Evolutionary conservation across 768 basidiomycete genomes (phyloP).

Genomic region (Cantharellus anzutake): DNA sequence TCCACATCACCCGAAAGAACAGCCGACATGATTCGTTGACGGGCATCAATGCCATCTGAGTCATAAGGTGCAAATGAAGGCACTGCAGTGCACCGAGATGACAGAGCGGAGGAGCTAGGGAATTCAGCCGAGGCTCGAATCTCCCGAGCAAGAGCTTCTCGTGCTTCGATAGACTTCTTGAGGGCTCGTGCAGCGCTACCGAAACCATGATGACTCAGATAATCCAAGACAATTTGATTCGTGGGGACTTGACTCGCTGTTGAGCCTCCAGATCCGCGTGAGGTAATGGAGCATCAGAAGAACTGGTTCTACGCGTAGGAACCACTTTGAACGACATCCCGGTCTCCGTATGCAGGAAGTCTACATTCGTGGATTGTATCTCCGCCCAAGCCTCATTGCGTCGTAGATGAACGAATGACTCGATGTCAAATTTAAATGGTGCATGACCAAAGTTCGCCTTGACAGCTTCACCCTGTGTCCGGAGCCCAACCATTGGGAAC

Average conservation of each 20-base stretch:
- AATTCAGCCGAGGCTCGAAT: not conserved
- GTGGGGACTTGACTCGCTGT: slow-evolving; percentile 31
- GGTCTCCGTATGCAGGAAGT: not conserved
- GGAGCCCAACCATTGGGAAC: slow-evolving; percentile 79
- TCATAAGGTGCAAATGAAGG: slow-evolving; percentile 3
- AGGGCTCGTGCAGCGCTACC: slow-evolving; percentile 51
- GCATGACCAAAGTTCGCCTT: slow-evolving; percentile 79
- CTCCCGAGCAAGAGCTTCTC: not conserved
- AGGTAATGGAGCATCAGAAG: not conserved
- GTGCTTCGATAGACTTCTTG: slow-evolving; percentile 23
- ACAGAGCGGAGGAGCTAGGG: not conserved
- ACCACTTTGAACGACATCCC: not conserved
- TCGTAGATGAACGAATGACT: slow-evolving; percentile 59
- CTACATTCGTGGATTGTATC: slow-evolving; percentile 26
- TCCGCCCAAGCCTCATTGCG: slow-evolving; percentile 45
- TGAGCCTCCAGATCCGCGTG: not conserved
- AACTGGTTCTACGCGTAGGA: not conserved
- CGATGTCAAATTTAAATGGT: slow-evolving; percentile 80
- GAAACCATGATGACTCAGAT: slow-evolving; percentile 75
- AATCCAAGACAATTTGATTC: slow-evolving; percentile 56
- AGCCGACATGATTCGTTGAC: slow-evolving; percentile 52
- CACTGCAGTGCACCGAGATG: not conserved
- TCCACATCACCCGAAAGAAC: slow-evolving; percentile 56
- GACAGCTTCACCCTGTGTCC: slow-evolving; percentile 57
- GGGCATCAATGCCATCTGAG: slow-evolving; percentile 28